Percentiles rank a stretch among this genome's conserved stretches.
These are phyloP conservation scores for Mucor irregularis DNA, from an alignment of 371 early-diverging fungal species.

Conservation along the genomic window DNA sequence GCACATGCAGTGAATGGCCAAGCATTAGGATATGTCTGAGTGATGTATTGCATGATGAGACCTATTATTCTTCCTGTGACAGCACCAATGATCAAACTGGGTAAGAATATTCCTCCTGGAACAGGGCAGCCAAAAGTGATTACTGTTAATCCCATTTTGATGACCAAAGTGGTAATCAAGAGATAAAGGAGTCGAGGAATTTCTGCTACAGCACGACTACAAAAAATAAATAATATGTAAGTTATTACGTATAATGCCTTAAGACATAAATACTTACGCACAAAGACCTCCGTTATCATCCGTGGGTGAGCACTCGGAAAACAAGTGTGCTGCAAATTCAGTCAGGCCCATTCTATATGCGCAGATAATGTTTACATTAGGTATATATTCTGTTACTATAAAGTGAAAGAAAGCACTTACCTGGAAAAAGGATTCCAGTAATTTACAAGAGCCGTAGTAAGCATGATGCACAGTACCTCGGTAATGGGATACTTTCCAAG, in stretches of 20 bases:
- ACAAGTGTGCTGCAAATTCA: constrained; percentile 76
- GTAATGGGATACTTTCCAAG: constrained; percentile 56
- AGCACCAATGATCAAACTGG: constrained; percentile 92
- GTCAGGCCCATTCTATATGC: constrained; percentile 66
- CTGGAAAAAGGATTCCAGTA: constrained; percentile 79
- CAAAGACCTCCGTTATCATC: constrained; percentile 69
- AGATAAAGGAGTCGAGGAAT: constrained; percentile 42
- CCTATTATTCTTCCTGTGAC: constrained; percentile 90
- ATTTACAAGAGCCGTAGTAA: constrained; percentile 71
- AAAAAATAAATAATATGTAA: not conserved
- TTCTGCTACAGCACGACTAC: constrained; percentile 35
- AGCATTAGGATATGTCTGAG: constrained; percentile 53
- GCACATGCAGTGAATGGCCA: constrained; percentile 69
- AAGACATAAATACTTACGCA: constrained; percentile 37
- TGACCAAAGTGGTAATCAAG: constrained; percentile 63
- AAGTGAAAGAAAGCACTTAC: too few species aligned
- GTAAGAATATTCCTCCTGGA: constrained; percentile 93
- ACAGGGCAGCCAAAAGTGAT: constrained; percentile 84
- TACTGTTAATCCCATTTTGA: constrained; percentile 69
- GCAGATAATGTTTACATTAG: not conserved
- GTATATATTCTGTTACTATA: not conserved
- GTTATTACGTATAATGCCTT: too few species aligned
- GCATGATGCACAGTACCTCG: constrained; percentile 76
- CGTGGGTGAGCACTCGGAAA: constrained; percentile 75
- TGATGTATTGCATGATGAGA: constrained; percentile 71